Base-by-base conservation (phyloP, 1,284 basidiomycete species). In the Ustilago hordei region DNA sequence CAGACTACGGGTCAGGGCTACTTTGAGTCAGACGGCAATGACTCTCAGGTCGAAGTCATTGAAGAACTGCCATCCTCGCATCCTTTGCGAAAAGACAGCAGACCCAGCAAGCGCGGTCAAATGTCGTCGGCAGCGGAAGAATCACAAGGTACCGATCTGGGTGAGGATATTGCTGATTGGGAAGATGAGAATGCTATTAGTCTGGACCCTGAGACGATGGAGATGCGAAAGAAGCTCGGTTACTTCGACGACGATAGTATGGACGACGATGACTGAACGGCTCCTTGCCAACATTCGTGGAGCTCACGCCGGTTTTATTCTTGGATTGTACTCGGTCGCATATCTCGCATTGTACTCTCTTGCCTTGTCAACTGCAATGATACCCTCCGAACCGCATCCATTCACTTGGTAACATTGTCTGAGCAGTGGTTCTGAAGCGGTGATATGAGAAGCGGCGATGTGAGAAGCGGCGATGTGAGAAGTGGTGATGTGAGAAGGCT, bases 61-160 rank as follows among this genome's bases (percentile, higher is more conserved):
- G 76, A 78, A 38, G 76, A 71, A 45, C 43, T 75, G 43, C 76
- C 76, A 3, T 57, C 72, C 6, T 71, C 68, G 45, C 76, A 76
- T 53, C 76, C 71, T n/a, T 55, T 69, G 60, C 65, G 76, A 17
- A 65, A 66, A 23, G 71, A 71, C 54, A 67, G 67, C 17, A 47
- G 67, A 2, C 60, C 65, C 41, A 73, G 69, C 59, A 68, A 75
- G 56, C 60, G 73, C 47, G 53, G 43, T 1, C 58, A 59, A 28
- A 28, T 45, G 4, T 71, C 65, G 32, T 63, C 69, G 8, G 76
- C 65, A 1, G 69, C 67, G 2, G 69, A 67, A 54, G 69, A 75
- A 38, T 72, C 74, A 23, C 50, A 38, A 13, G 57, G 36, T n/a
- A 77, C 75, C 17, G 75, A 77, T 52, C 47, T 77, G 38, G 74